Conservation (phyloP, 345 rosid species). For the Rhodamnia argentea region DNA sequence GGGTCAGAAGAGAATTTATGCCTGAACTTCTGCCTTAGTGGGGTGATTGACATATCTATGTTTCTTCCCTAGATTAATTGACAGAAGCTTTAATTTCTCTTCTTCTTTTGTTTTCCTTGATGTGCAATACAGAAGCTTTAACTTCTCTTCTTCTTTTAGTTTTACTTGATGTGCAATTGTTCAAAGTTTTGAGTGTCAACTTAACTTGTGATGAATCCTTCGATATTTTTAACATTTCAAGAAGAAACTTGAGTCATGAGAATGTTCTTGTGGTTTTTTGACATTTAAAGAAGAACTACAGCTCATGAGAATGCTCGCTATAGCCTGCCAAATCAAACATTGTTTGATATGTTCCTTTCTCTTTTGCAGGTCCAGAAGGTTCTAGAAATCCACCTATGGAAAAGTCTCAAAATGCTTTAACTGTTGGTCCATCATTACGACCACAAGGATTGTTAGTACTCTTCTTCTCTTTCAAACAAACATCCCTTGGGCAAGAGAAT, state of each 20-base stretch:
- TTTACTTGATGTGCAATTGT: not conserved
- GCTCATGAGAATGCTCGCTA: not conserved
- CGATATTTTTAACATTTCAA: not conserved
- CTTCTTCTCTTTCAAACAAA: not conserved
- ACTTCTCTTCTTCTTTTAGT: not conserved
- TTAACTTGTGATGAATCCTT: not conserved
- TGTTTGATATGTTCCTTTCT: not conserved
- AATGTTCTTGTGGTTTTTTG: not conserved
- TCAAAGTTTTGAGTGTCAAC: not conserved
- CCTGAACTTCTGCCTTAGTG: not conserved
- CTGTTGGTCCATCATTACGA: constrained; percentile 77
- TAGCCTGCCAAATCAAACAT: not conserved
- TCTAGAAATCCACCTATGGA: constrained; percentile 40
- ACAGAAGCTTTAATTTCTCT: not conserved
- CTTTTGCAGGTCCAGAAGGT: constrained; percentile 49
- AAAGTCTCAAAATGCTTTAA: constrained; percentile 51
- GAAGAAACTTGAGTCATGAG: not conserved
- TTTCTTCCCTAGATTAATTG: not conserved
- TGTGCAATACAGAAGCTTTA: not conserved
- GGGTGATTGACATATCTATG: not conserved
- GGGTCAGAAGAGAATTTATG: not conserved
- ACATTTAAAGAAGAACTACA: not conserved
- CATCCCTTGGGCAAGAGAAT: not conserved
- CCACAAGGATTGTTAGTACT: constrained; percentile 49
- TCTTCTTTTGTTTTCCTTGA: not conserved